phyloP scores from a whole-genome alignment of 1,139 yeast genomes.

The Saccharomyces hybrid region DNA sequence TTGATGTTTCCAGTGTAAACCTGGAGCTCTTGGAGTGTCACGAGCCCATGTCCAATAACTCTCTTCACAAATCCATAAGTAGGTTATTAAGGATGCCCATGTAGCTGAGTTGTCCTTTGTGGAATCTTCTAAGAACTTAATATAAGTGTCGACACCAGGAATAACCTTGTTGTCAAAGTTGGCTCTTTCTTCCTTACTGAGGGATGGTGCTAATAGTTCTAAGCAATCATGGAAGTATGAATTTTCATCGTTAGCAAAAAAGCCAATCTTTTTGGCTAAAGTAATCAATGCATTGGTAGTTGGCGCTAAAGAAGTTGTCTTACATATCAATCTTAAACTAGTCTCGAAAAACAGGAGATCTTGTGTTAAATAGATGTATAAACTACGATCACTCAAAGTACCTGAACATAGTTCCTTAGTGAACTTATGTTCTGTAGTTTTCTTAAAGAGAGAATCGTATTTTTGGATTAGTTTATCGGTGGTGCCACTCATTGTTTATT shows the following conservation, averaged over 20 bases:
- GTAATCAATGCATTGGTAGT: slow-evolving; percentile 34
- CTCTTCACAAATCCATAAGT: slow-evolving; percentile 42
- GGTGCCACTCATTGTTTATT: slow-evolving; percentile 10
- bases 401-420: slow-evolving; percentile 45
- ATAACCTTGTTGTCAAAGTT: slow-evolving; percentile 23
- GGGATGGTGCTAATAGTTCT: slow-evolving; percentile 25
- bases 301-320: slow-evolving; percentile 41
- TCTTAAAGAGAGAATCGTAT: slow-evolving; percentile 24
- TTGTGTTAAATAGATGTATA: slow-evolving; percentile 42
- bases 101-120: slow-evolving; percentile 28
- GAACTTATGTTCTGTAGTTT: slow-evolving; percentile 38
- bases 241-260: slow-evolving; percentile 43
- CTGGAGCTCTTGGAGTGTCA: slow-evolving; percentile 23
- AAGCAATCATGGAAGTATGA: slow-evolving; percentile 39
- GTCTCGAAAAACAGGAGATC: slow-evolving; percentile 43
- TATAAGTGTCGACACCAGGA: slow-evolving; percentile 37
- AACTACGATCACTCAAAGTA: slow-evolving; percentile 36
- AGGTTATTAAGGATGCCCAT: slow-evolving; percentile 42
- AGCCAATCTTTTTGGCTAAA: slow-evolving; percentile 46
- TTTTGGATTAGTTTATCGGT: slow-evolving; percentile 23
- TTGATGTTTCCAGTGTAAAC: slow-evolving; percentile 39
- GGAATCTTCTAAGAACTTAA: slow-evolving; percentile 34
- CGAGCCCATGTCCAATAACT: slow-evolving; percentile 50
- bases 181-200: slow-evolving; percentile 17
- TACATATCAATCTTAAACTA: slow-evolving; percentile 41